Evolutionary conservation across 1,139 yeast genomes (phyloP).

Genomic region (Sugiyamaella xylanicola): DNA sequence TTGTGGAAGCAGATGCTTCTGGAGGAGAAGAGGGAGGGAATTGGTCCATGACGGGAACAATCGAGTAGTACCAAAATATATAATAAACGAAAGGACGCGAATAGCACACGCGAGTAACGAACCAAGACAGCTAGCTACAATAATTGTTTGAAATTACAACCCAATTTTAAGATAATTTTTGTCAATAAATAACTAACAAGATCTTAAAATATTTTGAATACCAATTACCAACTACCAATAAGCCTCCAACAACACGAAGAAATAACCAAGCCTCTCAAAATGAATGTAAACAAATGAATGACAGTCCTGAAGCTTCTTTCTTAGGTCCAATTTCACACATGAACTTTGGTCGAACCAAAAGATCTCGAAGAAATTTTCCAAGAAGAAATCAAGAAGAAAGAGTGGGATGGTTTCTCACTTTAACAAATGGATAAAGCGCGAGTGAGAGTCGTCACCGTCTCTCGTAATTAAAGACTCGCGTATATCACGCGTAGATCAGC

Average conservation of each 20-base stretch:
- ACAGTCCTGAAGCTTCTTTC: neutral
- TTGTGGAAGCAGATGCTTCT: conserved; percentile 9
- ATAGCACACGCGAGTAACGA: no score
- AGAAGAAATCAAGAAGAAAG: neutral
- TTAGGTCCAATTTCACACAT: neutral
- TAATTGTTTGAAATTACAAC: no score
- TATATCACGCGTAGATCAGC: conserved; percentile 14
- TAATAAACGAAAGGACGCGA: neutral
- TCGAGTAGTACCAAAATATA: neutral
- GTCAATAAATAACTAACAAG: no score
- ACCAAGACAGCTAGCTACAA: no score
- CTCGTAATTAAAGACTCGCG: conserved; percentile 6
- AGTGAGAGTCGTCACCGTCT: conserved; percentile 4
- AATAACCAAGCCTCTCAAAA: no score
- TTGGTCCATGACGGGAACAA: conserved; percentile 9
- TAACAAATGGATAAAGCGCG: neutral
- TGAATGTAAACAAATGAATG: conserved; percentile 11
- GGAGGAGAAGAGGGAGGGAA: conserved; percentile 30
- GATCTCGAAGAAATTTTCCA: neutral
- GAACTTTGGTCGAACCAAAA: neutral
- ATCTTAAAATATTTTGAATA: no score
- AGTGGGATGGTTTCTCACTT: conserved; percentile 11
- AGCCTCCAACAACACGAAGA: no score
- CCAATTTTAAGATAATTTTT: no score
- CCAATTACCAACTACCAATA: no score